Evolutionary conservation across 2,329 filamentous ascomycete genomes (phyloP), one percentile per base, ranked within the genome.

Genomic region (Colletotrichum liriopes): DNA sequence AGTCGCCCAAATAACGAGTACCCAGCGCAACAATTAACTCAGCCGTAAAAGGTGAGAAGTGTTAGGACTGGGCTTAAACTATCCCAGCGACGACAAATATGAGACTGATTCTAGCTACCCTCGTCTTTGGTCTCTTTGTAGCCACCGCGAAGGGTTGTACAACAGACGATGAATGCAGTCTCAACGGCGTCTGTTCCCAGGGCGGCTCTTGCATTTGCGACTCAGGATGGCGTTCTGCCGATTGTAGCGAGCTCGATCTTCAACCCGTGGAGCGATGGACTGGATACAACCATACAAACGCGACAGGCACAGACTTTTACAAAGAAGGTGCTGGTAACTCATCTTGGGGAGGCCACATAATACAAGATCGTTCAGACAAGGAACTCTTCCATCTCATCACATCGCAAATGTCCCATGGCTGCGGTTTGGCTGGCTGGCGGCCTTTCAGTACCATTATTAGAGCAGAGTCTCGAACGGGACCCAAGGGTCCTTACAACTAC

Each of bases 291-390:
- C 78, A 84, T 66, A 87, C 85, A 16, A 73, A 63, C 5, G 69
- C 72, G 5, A 68, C 70, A n/a, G 65, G 60, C 3, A 1, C 35
- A 23, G 70, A 70, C 26, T 68, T 65, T 20, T 65, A 72, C 66
- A 65, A 69, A 29, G 55, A 73, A 20, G 69, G 63, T 26, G 77
- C 75, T 1, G 80, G 82, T 20, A 85, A 83, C 59, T 85, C 86
- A 0, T 87, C 85, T 0, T 87, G 86, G 86, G 84, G 86, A 18
- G 84, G 83, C 0, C 81, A 81, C 16, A 85, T 87, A 43, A 64
- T 87, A 0, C 84, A 83, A 49, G 86, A 87, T 61, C 83, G 77
- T 0, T 20, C 75, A 0, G 79, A 86, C 18, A 73, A 73, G 0
- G 64, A 67, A 0, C 77, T 86, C 0, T 86, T 86, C 61, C 85